Conservation (phyloP, 129 eudicot genomes). For the Lactuca sativa region DNA sequence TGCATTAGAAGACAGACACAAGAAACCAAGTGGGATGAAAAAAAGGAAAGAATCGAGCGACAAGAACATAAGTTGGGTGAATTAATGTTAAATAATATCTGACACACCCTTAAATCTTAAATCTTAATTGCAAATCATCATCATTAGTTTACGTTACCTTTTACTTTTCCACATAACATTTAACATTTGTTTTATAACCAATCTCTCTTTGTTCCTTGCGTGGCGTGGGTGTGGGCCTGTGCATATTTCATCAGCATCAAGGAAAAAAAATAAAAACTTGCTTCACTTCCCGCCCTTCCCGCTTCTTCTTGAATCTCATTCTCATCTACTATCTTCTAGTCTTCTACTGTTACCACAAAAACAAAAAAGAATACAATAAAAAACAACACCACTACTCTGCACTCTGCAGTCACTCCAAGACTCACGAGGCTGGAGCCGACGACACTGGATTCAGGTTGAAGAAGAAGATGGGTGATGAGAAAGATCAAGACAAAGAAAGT, state of each 20-base stretch:
- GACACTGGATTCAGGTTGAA: constrained; percentile 19
- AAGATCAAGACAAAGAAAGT: constrained; percentile 36
- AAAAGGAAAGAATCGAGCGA: background rate
- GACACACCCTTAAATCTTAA: constrained; percentile 22
- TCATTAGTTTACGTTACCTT: constrained; percentile 39
- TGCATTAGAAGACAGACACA: constrained; percentile 35
- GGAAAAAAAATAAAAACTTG: constrained; percentile 39
- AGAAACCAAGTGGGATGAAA: constrained; percentile 28
- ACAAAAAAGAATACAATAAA: constrained; percentile 27
- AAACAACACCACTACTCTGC: background rate
- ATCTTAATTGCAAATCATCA: constrained; percentile 26
- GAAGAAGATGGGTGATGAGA: constrained; percentile 22
- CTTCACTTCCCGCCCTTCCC: constrained; percentile 60
- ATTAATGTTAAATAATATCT: constrained; percentile 17
- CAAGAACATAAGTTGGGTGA: constrained; percentile 13
- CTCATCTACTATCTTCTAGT: constrained; percentile 26
- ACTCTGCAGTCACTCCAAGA: background rate
- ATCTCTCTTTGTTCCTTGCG: constrained; percentile 5
- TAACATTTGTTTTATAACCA: constrained; percentile 19
- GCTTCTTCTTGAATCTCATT: constrained; percentile 70
- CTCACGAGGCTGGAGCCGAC: constrained; percentile 22
- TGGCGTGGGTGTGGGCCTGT: constrained; percentile 36
- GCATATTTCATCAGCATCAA: constrained; percentile 49
- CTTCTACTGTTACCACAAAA: constrained; percentile 18
- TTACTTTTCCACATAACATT: constrained; percentile 22